Evolutionary conservation across 164 flowering plant genomes (phyloP).

Genomic region (Magnolia sinica): DNA sequence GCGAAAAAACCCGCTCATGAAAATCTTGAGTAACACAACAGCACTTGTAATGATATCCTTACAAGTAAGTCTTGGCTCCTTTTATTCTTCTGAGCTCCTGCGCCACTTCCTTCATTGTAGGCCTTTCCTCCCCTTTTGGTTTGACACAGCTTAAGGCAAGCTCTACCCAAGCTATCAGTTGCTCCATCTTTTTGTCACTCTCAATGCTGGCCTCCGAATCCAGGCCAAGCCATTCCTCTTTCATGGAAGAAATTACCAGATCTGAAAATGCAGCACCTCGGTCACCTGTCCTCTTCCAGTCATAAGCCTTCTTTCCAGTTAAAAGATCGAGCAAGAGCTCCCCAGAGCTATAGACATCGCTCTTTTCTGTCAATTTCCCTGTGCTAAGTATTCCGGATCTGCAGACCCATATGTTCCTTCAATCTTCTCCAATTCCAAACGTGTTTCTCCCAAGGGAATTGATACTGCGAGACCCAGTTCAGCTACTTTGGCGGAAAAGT

Average conservation of each 20-base stretch:
- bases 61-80: neutral
- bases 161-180: slow-evolving; percentile 12
- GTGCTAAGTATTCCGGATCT: slow-evolving; percentile 59
- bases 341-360: slow-evolving; percentile 65
- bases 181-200: neutral
- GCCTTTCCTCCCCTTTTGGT: slow-evolving; percentile 15
- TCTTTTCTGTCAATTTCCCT: slow-evolving; percentile 56
- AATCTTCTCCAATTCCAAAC: slow-evolving; percentile 44
- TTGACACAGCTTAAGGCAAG: slow-evolving; percentile 10
- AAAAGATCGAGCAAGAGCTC: slow-evolving; percentile 56
- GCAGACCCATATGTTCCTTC: slow-evolving; percentile 63
- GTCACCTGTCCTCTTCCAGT: neutral
- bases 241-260: neutral
- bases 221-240: neutral
- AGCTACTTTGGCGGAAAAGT: slow-evolving; percentile 48
- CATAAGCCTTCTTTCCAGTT: slow-evolving; percentile 38
- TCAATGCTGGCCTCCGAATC: neutral
- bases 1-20: no score
- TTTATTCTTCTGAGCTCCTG: slow-evolving; percentile 8
- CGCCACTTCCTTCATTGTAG: slow-evolving; percentile 17
- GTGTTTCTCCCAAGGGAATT: slow-evolving; percentile 47
- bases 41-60: no score
- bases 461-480: slow-evolving; percentile 58
- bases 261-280: neutral
- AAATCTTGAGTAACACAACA: no score